Conservation (phyloP, 1,139 yeast genomes). For the Candida labiduridarum region DNA sequence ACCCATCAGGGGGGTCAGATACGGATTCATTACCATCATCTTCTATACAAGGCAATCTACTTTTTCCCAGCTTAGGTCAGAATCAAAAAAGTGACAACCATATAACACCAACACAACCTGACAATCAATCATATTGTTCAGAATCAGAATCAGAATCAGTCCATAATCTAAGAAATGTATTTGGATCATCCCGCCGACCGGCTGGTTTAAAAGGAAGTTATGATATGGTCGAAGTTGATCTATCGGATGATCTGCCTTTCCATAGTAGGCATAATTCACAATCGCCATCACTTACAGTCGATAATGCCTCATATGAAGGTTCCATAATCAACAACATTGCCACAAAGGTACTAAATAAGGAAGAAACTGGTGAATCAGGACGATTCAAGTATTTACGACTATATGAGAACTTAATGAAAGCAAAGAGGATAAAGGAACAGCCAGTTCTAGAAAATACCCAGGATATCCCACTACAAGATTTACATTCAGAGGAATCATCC, state of each 20-base stretch:
- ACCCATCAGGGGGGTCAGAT: neutral
- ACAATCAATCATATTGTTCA: constrained; percentile 5
- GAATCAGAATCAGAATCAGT: constrained; percentile 6
- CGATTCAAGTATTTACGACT: constrained; percentile 32
- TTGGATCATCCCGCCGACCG: constrained; percentile 1
- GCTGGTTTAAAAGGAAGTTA: neutral
- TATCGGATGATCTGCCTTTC: constrained; percentile 8
- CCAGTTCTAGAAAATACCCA: constrained; percentile 18
- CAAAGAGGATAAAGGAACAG: constrained; percentile 13
- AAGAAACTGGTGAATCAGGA: constrained; percentile 19
- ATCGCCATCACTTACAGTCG: constrained; percentile 3
- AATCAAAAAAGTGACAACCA: neutral
- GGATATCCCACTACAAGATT: constrained; percentile 30
- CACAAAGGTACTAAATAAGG: constrained; percentile 12
- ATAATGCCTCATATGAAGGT: constrained; percentile 25
- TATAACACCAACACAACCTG: neutral
- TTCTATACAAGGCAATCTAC: neutral
- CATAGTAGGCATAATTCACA: neutral
- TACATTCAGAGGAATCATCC: constrained; percentile 25
- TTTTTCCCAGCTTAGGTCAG: neutral
- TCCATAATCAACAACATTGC: constrained; percentile 30
- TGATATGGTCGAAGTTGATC: constrained; percentile 10
- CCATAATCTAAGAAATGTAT: constrained; percentile 12
- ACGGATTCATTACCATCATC: neutral
- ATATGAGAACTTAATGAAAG: constrained; percentile 26